Percentiles rank a stretch among this genome's conserved stretches.
These are phyloP conservation scores for Theileria orientalis DNA, from an alignment of 169 alveolate genomes.

Conservation along the genomic window DNA sequence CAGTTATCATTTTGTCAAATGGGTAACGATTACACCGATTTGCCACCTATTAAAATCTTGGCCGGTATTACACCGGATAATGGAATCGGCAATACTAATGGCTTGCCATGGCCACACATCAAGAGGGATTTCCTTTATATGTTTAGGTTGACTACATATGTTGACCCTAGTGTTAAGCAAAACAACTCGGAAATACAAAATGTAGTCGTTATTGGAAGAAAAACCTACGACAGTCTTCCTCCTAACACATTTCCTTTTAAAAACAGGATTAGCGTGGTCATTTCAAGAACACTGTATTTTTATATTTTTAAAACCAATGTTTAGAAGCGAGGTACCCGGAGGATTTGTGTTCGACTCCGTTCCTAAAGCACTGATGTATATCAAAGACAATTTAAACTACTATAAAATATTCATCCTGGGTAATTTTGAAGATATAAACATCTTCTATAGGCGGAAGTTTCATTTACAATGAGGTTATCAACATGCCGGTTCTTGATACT, in stretches of 20 bases:
- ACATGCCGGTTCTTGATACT: conserved; percentile 60
- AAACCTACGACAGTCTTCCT: conserved; percentile 93
- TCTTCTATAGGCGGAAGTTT: conserved; percentile 83
- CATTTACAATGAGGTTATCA: conserved; percentile 78
- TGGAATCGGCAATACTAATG: conserved; percentile 86
- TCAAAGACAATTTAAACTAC: conserved; percentile 40
- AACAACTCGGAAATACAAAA: conserved; percentile 63
- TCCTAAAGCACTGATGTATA: conserved; percentile 57
- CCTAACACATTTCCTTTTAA: conserved; percentile 79
- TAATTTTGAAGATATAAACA: background rate
- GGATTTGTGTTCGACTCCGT: conserved; percentile 57
- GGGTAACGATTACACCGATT: conserved; percentile 24
- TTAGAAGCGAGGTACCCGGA: conserved; percentile 57
- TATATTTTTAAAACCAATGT: background rate
- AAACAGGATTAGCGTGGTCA: conserved; percentile 84
- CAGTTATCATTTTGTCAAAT: background rate
- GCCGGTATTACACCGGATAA: conserved; percentile 53
- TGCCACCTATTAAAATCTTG: conserved; percentile 34
- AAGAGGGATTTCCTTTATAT: conserved; percentile 83
- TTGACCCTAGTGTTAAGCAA: conserved; percentile 28
- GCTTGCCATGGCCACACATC: conserved; percentile 89
- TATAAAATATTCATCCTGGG: conserved; percentile 77
- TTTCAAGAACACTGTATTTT: conserved; percentile 76
- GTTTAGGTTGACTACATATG: conserved; percentile 72
- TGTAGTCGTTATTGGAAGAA: conserved; percentile 94